phyloP scores from a whole-genome alignment of 306 rosid genomes.

The Vigna angularis region DNA sequence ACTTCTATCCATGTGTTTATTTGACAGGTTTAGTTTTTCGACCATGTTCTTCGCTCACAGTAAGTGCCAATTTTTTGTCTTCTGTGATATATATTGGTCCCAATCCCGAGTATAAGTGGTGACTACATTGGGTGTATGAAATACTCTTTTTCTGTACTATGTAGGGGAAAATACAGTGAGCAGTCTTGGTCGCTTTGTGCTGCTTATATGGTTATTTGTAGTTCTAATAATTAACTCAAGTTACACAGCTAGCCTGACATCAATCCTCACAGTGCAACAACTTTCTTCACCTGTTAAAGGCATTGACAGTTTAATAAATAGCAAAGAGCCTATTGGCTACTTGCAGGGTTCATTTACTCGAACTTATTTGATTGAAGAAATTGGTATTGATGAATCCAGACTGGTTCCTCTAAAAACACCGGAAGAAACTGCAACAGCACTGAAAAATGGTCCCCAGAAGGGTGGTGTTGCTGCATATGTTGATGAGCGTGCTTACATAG shows the following conservation, averaged over 20 bases:
- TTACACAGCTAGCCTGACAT: conserved; percentile 96
- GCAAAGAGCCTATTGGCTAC: conserved; percentile 83
- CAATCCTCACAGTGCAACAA: conserved; percentile 93
- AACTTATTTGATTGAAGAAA: conserved; percentile 71
- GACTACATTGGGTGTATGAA: conserved; percentile 21
- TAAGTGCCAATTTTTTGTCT: conserved; percentile 57
- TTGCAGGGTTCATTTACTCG: conserved; percentile 81
- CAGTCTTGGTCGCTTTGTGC: conserved; percentile 91
- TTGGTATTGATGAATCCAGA: conserved; percentile 70
- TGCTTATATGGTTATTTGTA: conserved; percentile 90
- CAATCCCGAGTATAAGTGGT: conserved; percentile 11
- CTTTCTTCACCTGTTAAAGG: conserved; percentile 88
- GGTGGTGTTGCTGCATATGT: conserved; percentile 89
- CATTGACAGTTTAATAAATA: conserved; percentile 66
- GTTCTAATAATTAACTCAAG: conserved; percentile 93
- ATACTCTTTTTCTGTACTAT: conserved; percentile 38
- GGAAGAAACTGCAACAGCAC: conserved; percentile 72
- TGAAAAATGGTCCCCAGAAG: conserved; percentile 68
- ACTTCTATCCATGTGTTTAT: conserved; percentile 25
- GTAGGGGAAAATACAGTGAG: conserved; percentile 92
- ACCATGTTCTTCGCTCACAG: conserved; percentile 92
- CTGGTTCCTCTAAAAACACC: conserved; percentile 70
- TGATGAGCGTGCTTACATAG: conserved; percentile 87
- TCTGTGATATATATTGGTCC: conserved; percentile 28
- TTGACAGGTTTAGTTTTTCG: conserved; percentile 83